Percentiles rank a stretch among this genome's conserved stretches.
phyloP scores from a whole-genome alignment of 2,329 filamentous ascomycete genomes.

The Verticillium nubilum region DNA sequence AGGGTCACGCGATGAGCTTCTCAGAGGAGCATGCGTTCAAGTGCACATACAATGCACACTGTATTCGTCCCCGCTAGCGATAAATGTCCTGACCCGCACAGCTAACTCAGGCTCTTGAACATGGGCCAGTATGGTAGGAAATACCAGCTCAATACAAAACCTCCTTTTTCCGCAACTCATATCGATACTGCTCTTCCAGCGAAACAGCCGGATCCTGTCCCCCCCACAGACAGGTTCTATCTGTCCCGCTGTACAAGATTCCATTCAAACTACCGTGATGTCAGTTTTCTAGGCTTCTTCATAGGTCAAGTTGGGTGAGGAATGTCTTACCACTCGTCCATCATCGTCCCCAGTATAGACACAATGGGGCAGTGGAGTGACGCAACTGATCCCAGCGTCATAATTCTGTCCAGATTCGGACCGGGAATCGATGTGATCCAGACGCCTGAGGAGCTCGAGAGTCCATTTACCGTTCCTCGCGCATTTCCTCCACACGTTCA shows the following conservation, averaged over 20 bases:
- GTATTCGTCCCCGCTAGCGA: not conserved
- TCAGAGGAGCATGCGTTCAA: not conserved
- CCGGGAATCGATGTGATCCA: slow-evolving; percentile 72
- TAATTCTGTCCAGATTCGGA: slow-evolving; percentile 53
- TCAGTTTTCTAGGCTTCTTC: not conserved
- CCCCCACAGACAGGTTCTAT: slow-evolving; percentile 30
- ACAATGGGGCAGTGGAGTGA: slow-evolving; percentile 73
- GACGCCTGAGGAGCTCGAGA: slow-evolving; percentile 70
- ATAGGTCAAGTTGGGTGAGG: rapidly evolving
- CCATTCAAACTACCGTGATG: slow-evolving; percentile 52
- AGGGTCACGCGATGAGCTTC: not conserved
- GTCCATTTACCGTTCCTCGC: slow-evolving; percentile 61
- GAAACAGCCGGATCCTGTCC: not conserved
- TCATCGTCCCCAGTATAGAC: slow-evolving; percentile 95
- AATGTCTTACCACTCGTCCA: slow-evolving; percentile 68
- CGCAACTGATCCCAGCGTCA: slow-evolving; percentile 74
- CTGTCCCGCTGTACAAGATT: slow-evolving; percentile 53
- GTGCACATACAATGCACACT: not conserved
- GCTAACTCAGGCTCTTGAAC: not conserved
- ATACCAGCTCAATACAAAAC: not conserved
- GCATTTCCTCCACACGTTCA: slow-evolving; percentile 68
- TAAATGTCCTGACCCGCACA: not conserved
- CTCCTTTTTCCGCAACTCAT: not conserved
- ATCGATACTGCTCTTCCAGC: not conserved
- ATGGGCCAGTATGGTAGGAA: not conserved